Evolutionary conservation across 768 basidiomycete genomes (phyloP), one percentile per base, ranked within the genome.

Genomic region (Panellus pusillus): DNA sequence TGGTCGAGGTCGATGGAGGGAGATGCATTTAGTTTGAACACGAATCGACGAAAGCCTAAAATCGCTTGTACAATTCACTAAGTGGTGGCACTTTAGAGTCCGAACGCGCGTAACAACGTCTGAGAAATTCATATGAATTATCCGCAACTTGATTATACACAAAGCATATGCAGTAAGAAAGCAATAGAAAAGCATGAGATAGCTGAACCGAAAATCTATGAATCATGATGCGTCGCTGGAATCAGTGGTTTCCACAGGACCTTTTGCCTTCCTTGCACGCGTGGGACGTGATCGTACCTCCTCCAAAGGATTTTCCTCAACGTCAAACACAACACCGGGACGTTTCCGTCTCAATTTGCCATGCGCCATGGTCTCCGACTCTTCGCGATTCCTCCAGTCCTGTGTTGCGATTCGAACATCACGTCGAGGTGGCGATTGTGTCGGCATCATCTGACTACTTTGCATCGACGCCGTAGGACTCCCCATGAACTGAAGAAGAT

Each of bases 401-500:
- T 80, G 73, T 2, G 89, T 77, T 7, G 89, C 89, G 28, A 72
- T 49, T 32, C 79, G 66, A 4, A 86, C 82, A 65, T 92, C 90
- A 46, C 87, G 81, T 43, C 76, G 60, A 13, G 79, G 83, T 4
- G 87, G 87, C 11, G 81, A 78, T 20, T 79, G 78, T 29, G 76
- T 61, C 4, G 79, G 77, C 28, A 73, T 72, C 31, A 73, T 73
- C 32, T 79, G 82, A 36, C 79, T 79, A 63, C 87, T 84, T 57
- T 82, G 72, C 62, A 82, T 77, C 2, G 90, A 91, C 15, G 81
- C 80, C 12, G 83, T 86, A 5, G 90, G 90, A 3, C 87, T 88
- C 14, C 86, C 88, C 24, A 91, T 24, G 67, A 40, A 87, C 80
- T 24, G 90, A 89, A 61, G 83, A 91, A 14, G 83, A 69, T 85